Evolutionary conservation across 495 filamentous ascomycete genomes (phyloP), one percentile per base, ranked within the genome.

Genomic region (Hypoxylon perforatum): DNA sequence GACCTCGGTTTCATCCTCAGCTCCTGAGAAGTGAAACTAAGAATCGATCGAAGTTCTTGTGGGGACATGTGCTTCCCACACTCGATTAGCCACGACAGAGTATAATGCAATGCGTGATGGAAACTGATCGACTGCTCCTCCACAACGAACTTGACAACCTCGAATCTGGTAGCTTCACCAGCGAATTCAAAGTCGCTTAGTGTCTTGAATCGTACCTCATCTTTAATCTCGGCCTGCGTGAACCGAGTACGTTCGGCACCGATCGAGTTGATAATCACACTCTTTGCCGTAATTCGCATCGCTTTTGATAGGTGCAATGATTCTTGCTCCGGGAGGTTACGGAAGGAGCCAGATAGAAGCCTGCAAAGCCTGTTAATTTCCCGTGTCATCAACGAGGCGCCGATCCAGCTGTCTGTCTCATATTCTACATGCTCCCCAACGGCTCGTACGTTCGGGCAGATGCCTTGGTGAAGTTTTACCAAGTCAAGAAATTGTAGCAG

Each of bases 341-440:
- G 85, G 83, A 96, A 99, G 1, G 96, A 87, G 65, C 94, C 92
- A 0, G 93, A 86, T 71, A 97, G 91, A 68, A 93, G 91, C 54
- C 93, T 85, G 70, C 93, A 96, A 10, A 98, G 85, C 53, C 88
- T 88, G 71, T 97, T 98, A 75, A 99, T 92, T 75, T 99, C 94
- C 48, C 93, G 86, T 51, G 94, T 97, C 49, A 98, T 90, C 39
- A 99, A 85, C 7, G 92, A 94, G 0, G 96, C 95, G 66, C 90
- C 95, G 47, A 99, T 97, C 95, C 95, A 99, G 25, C 92, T 90
- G 72, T 99, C 95, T 5, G 93, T 95, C 76, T 99, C 95, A 70
- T 97, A 99, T 72, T 98, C 96, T 6, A 99, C 91, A 72, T 99
- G 95, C 63, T 99, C 95, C 18, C 91, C 92, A 28, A 97, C 88